Evolutionary conservation across 768 basidiomycete genomes (phyloP), one percentile per base, ranked within the genome.

Genomic region (Termitomyces sp.): DNA sequence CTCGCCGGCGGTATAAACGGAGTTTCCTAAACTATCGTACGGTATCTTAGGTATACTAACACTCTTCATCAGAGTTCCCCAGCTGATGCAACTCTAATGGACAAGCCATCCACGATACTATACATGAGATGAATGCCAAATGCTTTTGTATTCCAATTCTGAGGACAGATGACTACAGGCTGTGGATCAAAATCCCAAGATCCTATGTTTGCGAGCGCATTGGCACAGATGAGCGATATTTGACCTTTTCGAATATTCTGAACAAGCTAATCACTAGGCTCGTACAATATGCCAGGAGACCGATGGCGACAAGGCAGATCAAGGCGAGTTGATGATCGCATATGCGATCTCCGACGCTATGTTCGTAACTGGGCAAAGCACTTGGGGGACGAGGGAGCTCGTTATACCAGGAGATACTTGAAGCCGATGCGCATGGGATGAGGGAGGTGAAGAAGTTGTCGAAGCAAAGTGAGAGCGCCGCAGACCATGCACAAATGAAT

Each of bases 401-500:
- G 66, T 82, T 86, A 69, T 92, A 94, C 92, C 92, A 94, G 20
- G 84, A 76, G 16, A 77, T 85, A 40, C 72, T 74, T 20, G 79
- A 78, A 4, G 72, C 64, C 3, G 85, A 75, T 0, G 88, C 82
- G 64, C 94, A 96, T 33, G 89, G 86, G 47, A 95, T 81, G 24
- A 85, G 74, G 3, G 92, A 90, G 5, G 92, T 94, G 74, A 94
- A 93, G 71, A 87, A 93, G 67, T 96, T 92, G 77, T 95, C 92
- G 72, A 95, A 92, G 60, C 83, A 85, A 54, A 95, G 86, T 18
- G 92, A 91, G 54, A 95, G 79, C 16, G 89, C 86, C 33, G 92
- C 90, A 57, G 91, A 92, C 92, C 93, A 96, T n/a, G 88, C 83
- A 71, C 93, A 95, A 63, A 94, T 93, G 69, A 92, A 94, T 55